A percentile compares a stretch with the other conserved stretches of the same genome.
These are phyloP conservation scores for Agroathelia rolfsii DNA, from an alignment of 1,284 basidiomycete genomes.

Conservation along the genomic window DNA sequence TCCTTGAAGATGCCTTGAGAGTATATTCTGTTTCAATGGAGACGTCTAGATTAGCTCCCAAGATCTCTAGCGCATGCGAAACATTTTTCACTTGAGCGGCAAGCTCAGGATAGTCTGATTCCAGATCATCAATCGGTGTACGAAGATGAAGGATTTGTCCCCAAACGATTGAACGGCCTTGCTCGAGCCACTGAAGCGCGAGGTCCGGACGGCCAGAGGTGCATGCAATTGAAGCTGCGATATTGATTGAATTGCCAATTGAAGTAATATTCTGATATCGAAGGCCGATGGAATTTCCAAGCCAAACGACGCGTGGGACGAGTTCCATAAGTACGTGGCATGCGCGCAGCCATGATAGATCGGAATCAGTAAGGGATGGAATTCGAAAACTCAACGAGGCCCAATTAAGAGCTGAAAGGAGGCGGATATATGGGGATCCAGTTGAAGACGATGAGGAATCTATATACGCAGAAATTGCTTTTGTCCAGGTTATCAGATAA, in stretches of 20 bases:
- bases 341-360: slow-evolving; percentile 28
- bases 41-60: not conserved
- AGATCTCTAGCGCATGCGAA: not conserved
- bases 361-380: slow-evolving; percentile 18
- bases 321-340: too few relatives aligned
- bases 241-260: too few relatives aligned
- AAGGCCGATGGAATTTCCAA: too few relatives aligned
- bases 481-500: too few relatives aligned
- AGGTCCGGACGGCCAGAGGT: too few relatives aligned
- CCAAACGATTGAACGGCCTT: slow-evolving; percentile 17
- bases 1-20: too few relatives aligned
- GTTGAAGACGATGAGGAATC: slow-evolving; percentile 47
- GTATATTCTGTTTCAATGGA: slow-evolving; percentile 1
- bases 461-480: too few relatives aligned
- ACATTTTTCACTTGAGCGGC: slow-evolving; percentile 10
- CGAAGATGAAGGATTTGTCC: slow-evolving; percentile 13
- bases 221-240: too few relatives aligned
- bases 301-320: too few relatives aligned
- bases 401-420: slow-evolving; percentile 27
- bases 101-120: slow-evolving; percentile 7
- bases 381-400: slow-evolving; percentile 49
- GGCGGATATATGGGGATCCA: slow-evolving; percentile 28
- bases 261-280: too few relatives aligned
- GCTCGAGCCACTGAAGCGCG: slow-evolving; percentile 17
- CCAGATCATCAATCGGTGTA: slow-evolving; percentile 13